Base-by-base conservation (phyloP, 768 basidiomycete genomes). In the Trametes meyenii region DNA sequence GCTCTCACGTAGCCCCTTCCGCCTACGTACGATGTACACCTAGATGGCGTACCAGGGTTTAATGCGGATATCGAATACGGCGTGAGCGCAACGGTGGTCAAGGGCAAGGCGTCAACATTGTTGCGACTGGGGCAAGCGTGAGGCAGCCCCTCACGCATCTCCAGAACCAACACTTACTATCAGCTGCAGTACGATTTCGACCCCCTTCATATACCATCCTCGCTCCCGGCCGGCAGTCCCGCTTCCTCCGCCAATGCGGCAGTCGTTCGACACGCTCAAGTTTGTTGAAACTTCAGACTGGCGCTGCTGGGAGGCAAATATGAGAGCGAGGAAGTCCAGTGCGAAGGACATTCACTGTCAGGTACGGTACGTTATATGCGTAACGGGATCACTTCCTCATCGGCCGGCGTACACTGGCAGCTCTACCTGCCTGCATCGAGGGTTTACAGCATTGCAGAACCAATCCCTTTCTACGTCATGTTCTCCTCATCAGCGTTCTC, bases 11-110 rank as follows among this genome's bases (percentile, higher is more conserved):
- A 91, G 89, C 78, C 84, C 45, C 76, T 92, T 23, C 90, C 90
- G 21, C 90, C 90, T 0, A 88, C 84, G 13, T 87, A 85, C 62
- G 78, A 84, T 58, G 84, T 87, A 16, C 87, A 86, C 63, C 75
- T 92, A 17, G 81, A 83, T 13, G 89, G 89, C 3, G 71, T 91
- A 7, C 90, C 90, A 11, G 90, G 90, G 1, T 90, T 92, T 68
- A 76, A 78, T 16, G 88, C 90, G 14, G 81, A 72, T 7, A 83
- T 89, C 54, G 82, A 83, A 24, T 92, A 92, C 68, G 78, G 77
- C 26, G 78, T 90, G 10, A 81, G 76, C 54, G 85, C 79, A 0
- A 74, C 78, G 24, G 79, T 85, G 24, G 74, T 78, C 61, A 85
- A 84, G 66, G 80, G 79, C 42, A 89, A 83, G 69, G 79, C 82